These are phyloP conservation scores for Aaosphaeria arxii DNA, from an alignment of 2,329 filamentous ascomycete genomes.

Conservation along the genomic window DNA sequence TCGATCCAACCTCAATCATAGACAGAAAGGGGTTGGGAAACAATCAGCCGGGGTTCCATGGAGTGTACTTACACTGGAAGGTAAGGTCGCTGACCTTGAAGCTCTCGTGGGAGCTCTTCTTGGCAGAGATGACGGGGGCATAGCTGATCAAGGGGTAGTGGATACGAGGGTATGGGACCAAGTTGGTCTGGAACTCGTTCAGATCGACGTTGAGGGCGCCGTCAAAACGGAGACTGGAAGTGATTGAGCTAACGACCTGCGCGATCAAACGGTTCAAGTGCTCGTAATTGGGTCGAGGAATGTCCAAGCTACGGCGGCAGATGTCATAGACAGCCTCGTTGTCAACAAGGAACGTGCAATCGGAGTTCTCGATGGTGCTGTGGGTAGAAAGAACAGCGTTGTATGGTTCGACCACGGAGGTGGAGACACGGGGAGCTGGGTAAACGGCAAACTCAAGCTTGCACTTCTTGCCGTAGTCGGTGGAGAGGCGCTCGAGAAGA, in stretches of 20 bases:
- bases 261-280: constrained; percentile 72
- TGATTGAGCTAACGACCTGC: constrained; percentile 73
- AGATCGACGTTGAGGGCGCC: constrained; percentile 71
- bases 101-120: constrained; percentile 80
- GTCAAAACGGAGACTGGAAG: constrained; percentile 69
- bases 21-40: not conserved
- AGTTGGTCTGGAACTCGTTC: constrained; percentile 76
- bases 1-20: not conserved
- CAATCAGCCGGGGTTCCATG: too few relatives aligned
- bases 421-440: constrained; percentile 67
- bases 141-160: constrained; percentile 74
- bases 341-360: constrained; percentile 74
- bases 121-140: constrained; percentile 66
- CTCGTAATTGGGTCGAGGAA: constrained; percentile 66
- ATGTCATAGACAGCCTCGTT: constrained; percentile 76
- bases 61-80: constrained; percentile 58
- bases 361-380: constrained; percentile 75
- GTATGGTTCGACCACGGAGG: constrained; percentile 71
- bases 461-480: constrained; percentile 73
- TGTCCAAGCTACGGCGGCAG: constrained; percentile 69
- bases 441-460: constrained; percentile 75
- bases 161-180: constrained; percentile 71
- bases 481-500: constrained; percentile 68
- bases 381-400: constrained; percentile 71
- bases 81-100: constrained; percentile 80